Conservation (phyloP, 106 monocot species). For the Dendrobium catenatum region DNA sequence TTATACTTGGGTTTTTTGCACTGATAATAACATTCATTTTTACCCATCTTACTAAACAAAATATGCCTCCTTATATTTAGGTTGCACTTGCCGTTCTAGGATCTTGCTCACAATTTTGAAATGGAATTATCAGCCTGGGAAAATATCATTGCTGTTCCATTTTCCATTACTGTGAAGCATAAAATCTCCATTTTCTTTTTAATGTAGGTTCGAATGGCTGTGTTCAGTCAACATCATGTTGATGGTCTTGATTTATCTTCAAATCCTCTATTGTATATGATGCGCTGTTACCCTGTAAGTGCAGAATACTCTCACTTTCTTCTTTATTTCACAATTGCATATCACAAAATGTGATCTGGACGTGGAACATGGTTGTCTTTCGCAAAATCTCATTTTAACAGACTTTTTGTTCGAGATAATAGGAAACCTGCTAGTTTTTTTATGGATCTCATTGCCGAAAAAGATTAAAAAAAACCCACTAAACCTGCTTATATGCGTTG, state of each 20-base stretch:
- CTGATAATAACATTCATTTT: too few species aligned
- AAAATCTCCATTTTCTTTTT: slow-evolving; percentile 7
- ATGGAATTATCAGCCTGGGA: neutral
- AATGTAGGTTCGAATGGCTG: slow-evolving; percentile 93
- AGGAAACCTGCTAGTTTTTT: neutral
- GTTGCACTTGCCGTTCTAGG: neutral
- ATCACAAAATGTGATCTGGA: neutral
- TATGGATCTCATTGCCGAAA: neutral
- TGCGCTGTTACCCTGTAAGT: slow-evolving; percentile 94
- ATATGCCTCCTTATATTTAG: too few species aligned
- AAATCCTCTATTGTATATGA: slow-evolving; percentile 98
- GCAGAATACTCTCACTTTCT: neutral
- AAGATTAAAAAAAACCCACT: neutral
- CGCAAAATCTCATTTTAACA: neutral
- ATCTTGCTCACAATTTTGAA: neutral
- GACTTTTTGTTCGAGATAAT: neutral
- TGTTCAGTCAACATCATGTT: slow-evolving; percentile 99
- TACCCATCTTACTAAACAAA: too few species aligned
- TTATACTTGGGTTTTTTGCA: too few species aligned
- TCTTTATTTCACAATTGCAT: neutral
- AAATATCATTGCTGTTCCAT: neutral
- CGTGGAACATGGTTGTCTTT: neutral
- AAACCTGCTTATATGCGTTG: neutral
- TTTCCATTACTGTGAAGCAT: neutral
- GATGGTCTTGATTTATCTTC: slow-evolving; percentile 95